Percentiles rank a stretch among this genome's conserved stretches.
These are phyloP conservation scores for Dactylellina drechsleri DNA, from an alignment of 2,329 filamentous ascomycete genomes.

Conservation along the genomic window DNA sequence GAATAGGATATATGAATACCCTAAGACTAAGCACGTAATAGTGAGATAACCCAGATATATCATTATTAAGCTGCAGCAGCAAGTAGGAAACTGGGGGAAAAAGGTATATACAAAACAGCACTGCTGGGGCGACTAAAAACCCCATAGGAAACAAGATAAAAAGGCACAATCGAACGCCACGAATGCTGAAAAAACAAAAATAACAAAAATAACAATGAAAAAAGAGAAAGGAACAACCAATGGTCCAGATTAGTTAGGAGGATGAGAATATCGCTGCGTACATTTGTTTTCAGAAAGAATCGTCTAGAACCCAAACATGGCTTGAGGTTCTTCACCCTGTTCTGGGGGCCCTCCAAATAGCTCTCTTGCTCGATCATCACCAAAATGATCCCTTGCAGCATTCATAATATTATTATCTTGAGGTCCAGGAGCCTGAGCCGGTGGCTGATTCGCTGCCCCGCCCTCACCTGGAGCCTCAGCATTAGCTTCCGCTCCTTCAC, in stretches of 20 bases:
- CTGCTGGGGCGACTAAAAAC: too few relatives aligned
- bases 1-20: neutral
- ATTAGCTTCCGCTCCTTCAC: neutral
- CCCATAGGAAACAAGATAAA: too few relatives aligned
- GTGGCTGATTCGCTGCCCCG: neutral
- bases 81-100: too few relatives aligned
- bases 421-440: slow-evolving; percentile 8
- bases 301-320: slow-evolving; percentile 27
- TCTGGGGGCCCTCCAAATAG: slow-evolving; percentile 12
- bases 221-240: too few relatives aligned
- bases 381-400: slow-evolving; percentile 31
- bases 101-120: too few relatives aligned
- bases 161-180: neutral
- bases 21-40: too few relatives aligned
- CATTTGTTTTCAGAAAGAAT: too few relatives aligned
- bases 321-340: slow-evolving; percentile 16
- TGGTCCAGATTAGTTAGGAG: too few relatives aligned
- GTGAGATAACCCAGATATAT: too few relatives aligned
- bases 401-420: slow-evolving; percentile 20
- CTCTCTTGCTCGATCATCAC: slow-evolving; percentile 14
- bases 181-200: slow-evolving; percentile 3
- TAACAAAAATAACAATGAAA: too few relatives aligned
- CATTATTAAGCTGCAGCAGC: too few relatives aligned
- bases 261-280: too few relatives aligned
- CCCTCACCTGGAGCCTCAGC: slow-evolving; percentile 3